phyloP scores from a whole-genome alignment of 768 basidiomycete genomes.

The Asterophora lycoperdoides region DNA sequence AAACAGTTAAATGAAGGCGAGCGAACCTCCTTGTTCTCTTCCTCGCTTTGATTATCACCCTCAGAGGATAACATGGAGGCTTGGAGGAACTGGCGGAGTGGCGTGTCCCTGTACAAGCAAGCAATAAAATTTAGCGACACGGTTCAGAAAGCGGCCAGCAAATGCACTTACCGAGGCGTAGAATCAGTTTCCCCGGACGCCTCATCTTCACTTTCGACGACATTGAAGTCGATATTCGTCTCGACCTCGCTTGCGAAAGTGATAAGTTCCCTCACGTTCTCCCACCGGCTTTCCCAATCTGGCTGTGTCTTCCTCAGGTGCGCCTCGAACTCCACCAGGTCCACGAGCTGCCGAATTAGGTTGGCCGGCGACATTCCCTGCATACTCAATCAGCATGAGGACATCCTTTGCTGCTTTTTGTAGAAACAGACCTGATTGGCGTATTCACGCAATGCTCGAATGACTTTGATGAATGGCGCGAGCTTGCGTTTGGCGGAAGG shows the following conservation, averaged over 20 bases:
- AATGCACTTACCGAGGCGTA: slow-evolving; percentile 47
- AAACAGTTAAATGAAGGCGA: neutral
- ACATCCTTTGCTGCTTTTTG: neutral
- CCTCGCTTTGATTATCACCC: slow-evolving; percentile 57
- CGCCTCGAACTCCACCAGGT: slow-evolving; percentile 58
- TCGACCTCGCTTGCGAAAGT: slow-evolving; percentile 66
- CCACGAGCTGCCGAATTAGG: slow-evolving; percentile 55
- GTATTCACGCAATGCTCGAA: slow-evolving; percentile 47
- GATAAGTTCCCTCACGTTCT: slow-evolving; percentile 83
- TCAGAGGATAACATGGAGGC: slow-evolving; percentile 23
- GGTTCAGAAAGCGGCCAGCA: too few species aligned
- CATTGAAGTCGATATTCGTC: slow-evolving; percentile 17
- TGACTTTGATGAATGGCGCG: slow-evolving; percentile 51
- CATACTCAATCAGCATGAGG: neutral
- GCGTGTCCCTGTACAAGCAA: neutral
- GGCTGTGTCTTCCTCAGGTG: slow-evolving; percentile 65
- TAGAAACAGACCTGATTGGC: slow-evolving; percentile 45
- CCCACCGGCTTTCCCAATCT: slow-evolving; percentile 77
- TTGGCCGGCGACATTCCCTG: slow-evolving; percentile 60
- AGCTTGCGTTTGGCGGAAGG: slow-evolving; percentile 64
- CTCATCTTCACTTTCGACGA: slow-evolving; percentile 13
- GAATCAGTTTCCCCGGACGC: slow-evolving; percentile 45
- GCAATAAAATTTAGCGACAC: too few species aligned
- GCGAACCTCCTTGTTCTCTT: slow-evolving; percentile 24
- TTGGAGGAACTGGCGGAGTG: slow-evolving; percentile 7